Conservation (phyloP, 768 basidiomycete species). For the Arthromyces matolae region DNA sequence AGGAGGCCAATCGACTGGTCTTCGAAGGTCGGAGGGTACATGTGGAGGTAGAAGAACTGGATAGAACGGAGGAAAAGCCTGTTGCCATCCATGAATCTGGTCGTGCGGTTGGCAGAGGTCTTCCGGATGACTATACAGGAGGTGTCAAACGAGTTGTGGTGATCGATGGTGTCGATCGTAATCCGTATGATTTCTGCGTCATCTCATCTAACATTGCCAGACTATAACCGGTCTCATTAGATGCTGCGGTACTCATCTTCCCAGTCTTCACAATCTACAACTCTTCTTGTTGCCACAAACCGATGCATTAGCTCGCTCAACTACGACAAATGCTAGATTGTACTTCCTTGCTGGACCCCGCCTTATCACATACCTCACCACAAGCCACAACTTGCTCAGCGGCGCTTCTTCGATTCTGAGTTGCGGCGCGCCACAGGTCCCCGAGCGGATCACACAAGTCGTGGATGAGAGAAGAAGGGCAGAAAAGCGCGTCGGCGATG, state of each 20-base stretch:
- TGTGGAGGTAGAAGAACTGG: slow-evolving; percentile 73
- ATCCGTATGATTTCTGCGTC: slow-evolving; percentile 54
- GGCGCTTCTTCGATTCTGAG: slow-evolving; percentile 58
- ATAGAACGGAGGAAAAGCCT: slow-evolving; percentile 30
- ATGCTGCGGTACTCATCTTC: slow-evolving; percentile 83
- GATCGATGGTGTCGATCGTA: slow-evolving; percentile 80
- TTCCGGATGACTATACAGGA: slow-evolving; percentile 73
- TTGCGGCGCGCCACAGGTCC: slow-evolving; percentile 62
- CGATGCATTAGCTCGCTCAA: slow-evolving; percentile 58
- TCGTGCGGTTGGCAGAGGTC: slow-evolving; percentile 51
- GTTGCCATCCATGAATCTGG: slow-evolving; percentile 40
- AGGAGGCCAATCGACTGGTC: slow-evolving; percentile 62
- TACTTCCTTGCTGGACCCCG: slow-evolving; percentile 85
- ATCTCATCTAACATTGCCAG: slow-evolving; percentile 7
- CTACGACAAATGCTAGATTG: slow-evolving; percentile 63
- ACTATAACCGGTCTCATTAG: slow-evolving; percentile 30
- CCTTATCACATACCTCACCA: slow-evolving; percentile 57
- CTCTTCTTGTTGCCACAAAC: slow-evolving; percentile 70
- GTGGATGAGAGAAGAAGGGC: slow-evolving; percentile 63
- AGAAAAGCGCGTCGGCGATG: slow-evolving; percentile 64
- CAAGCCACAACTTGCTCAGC: slow-evolving; percentile 54
- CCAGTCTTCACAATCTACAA: slow-evolving; percentile 69
- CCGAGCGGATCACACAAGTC: slow-evolving; percentile 64
- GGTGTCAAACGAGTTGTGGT: slow-evolving; percentile 76
- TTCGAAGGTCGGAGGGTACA: slow-evolving; percentile 65